phyloP scores from a whole-genome alignment of 1,139 yeast genomes.

The Candida freyschussii region DNA sequence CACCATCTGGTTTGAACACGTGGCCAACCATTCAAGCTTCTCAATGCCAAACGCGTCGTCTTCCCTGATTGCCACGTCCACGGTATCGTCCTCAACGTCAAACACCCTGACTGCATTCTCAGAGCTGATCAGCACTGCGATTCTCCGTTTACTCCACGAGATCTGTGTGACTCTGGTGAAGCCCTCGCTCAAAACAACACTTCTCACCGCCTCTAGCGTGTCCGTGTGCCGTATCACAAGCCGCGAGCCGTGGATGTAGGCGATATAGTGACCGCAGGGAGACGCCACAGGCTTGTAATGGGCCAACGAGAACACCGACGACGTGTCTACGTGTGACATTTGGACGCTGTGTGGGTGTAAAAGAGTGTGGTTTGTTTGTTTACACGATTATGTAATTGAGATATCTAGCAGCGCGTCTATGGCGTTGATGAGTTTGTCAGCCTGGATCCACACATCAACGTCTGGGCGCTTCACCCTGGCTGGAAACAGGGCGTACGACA shows the following conservation, averaged over 20 bases:
- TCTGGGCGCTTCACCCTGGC: too few relatives aligned
- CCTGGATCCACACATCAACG: too few relatives aligned
- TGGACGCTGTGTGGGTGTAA: too few relatives aligned
- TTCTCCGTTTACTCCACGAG: conserved; percentile 17
- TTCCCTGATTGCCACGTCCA: conserved; percentile 15
- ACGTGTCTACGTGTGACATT: conserved; percentile 14
- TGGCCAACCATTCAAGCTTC: conserved; percentile 17
- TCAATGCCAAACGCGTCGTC: conserved; percentile 18
- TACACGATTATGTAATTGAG: too few relatives aligned
- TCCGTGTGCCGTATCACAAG: conserved; percentile 14
- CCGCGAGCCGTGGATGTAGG: conserved; percentile 12
- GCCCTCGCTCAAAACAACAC: conserved; percentile 4
- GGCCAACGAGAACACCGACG: conserved; percentile 15
- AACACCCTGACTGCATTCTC: conserved; percentile 7
- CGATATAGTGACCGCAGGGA: conserved; percentile 16
- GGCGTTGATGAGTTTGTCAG: too few relatives aligned
- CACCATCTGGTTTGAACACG: conserved; percentile 16
- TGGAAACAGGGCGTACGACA: too few relatives aligned
- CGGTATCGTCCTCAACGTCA: conserved; percentile 13
- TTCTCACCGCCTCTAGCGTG: conserved; percentile 11
- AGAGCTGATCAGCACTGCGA: conserved; percentile 14
- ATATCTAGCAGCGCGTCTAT: too few relatives aligned
- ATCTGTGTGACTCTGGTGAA: conserved; percentile 16
- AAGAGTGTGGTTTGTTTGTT: too few relatives aligned
- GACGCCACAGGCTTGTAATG: conserved; percentile 11